Evolutionary conservation across 208 protist species (phyloP), one percentile per base, ranked within the genome.

Genomic region (Wallacemonas sp.): DNA sequence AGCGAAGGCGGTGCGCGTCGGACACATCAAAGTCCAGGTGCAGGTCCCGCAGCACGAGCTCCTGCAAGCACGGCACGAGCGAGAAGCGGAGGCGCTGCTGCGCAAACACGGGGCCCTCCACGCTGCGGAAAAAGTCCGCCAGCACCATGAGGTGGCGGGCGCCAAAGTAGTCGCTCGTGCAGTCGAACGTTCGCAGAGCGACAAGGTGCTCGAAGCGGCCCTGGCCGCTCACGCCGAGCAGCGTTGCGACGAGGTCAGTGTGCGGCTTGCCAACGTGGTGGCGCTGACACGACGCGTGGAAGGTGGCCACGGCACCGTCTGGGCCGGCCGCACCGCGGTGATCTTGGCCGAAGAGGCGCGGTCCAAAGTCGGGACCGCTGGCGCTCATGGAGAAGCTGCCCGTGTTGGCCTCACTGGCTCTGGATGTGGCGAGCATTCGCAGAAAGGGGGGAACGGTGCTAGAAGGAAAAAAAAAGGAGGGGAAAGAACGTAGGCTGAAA

Each of bases 1-100:
- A 31, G 26, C 11, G 42, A 29, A 54, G 36, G 14, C 2, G 12
- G 8, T 22, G 0, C 16, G 39, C 18, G 4, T 31, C 39, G 4
- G 42, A n/a, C 14, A 31, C 16, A 39, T 65, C 28, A 36, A 67
- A 74, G 20, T 57, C 54, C 23, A 65, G 25, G 2, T 16, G 3
- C 16, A 74, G 36, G 18, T 45, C 26, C 8, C 57, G 23, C 28
- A 74, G 45, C 14, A 42, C 23, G 16, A 72, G 28, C 22, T 52
- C 49, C 18, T 48, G n/a, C 28, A 72, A n/a, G 14, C 20, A 52
- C 11, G 67, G 67, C 8, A 66, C 10, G 31, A 63, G 59, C 5
- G 67, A 57, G 32, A 52, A 63, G 14, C n/a, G 57, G 4, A 49
- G 20, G 22, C 38, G 57, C 39, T 31, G 38, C 39, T 38, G 57